Base-by-base conservation (phyloP, 2,329 filamentous ascomycete species). In the Alternaria sp. region DNA sequence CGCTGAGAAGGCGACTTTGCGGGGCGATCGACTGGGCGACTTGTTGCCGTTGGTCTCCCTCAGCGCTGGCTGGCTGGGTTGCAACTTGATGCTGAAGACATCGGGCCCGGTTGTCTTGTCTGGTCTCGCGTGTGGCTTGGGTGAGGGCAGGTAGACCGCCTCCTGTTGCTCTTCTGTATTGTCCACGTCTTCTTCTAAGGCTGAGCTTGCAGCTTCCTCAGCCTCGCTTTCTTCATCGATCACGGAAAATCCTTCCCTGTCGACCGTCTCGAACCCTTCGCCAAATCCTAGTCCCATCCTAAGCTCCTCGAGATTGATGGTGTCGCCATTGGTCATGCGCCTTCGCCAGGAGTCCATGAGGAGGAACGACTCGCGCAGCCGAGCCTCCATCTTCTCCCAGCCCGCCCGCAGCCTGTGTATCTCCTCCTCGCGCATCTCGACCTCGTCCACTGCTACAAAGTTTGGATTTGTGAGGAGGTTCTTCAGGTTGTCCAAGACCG, bases 281-380 rank as follows among this genome's bases (percentile, higher is more conserved):
- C 87, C 85, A 43, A 93, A 80, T 0, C 81, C 81, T 40, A 85
- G 75, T 2, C 91, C 90, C 84, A 89, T 88, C 76, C 88, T 89
- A 43, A 85, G 74, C 66, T 85, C 85, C 15, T 85, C 83, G 17
- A 85, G 77, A 71, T 92, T 89, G 68, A 95, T 88, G 0, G 90
- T 88, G 63, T 89, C 86, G 67, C 87, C 89, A 55, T 85, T 85
- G 15, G 88, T 88, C 87, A 97, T 93, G 45, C 93, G 87, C 77
- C 89, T 91, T 64, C 94, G 90, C 95, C 96, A 98, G 32, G 91
- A 90, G 68, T 97, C 93, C 83, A 99, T 97, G 81, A 99, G 88
- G 36, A 89, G 86, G 12, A 98, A 90, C 1, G 96, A 93, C 76
- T 98, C 95, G 68, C 89, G 90, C 93, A 96, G 97, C 55, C 93